These are phyloP conservation scores for Austroboletus novae-zelandiae DNA, from an alignment of 1,284 basidiomycete species.

Conservation along the genomic window DNA sequence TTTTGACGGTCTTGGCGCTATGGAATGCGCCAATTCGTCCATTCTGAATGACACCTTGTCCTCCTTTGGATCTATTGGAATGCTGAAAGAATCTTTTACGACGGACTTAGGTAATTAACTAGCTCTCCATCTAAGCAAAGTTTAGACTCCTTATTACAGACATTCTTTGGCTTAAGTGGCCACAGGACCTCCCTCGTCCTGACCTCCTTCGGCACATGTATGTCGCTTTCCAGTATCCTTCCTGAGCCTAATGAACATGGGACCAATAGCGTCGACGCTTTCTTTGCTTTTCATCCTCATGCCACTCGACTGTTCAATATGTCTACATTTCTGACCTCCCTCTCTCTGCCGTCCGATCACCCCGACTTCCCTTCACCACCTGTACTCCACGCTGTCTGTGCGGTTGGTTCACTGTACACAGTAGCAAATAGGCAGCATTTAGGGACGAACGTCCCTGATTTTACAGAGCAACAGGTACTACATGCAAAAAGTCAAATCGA, in stretches of 20 bases:
- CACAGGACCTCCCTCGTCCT: constrained; percentile 55
- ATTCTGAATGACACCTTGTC: neutral
- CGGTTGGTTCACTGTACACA: constrained; percentile 67
- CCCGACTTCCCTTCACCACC: constrained; percentile 65
- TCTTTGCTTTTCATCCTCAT: constrained; percentile 71
- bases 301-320: constrained; percentile 63
- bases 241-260: neutral
- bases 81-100: neutral
- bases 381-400: constrained; percentile 75
- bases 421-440: constrained; percentile 43
- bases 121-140: neutral
- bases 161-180: constrained; percentile 58
- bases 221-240: constrained; percentile 20
- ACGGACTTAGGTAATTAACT: constrained; percentile 6
- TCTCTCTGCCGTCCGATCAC: constrained; percentile 65
- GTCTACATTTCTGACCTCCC: constrained; percentile 60
- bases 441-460: constrained; percentile 23
- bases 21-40: neutral
- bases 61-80: neutral
- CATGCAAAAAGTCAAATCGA: constrained; percentile 53
- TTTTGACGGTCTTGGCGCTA: neutral
- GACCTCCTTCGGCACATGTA: constrained; percentile 64
- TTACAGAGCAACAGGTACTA: constrained; percentile 65
- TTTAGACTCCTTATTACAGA: constrained; percentile 7
- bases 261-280: constrained; percentile 57